Evolutionary conservation across 1,284 basidiomycete species (phyloP).

Genomic region (Malassezia vespertilionis): DNA sequence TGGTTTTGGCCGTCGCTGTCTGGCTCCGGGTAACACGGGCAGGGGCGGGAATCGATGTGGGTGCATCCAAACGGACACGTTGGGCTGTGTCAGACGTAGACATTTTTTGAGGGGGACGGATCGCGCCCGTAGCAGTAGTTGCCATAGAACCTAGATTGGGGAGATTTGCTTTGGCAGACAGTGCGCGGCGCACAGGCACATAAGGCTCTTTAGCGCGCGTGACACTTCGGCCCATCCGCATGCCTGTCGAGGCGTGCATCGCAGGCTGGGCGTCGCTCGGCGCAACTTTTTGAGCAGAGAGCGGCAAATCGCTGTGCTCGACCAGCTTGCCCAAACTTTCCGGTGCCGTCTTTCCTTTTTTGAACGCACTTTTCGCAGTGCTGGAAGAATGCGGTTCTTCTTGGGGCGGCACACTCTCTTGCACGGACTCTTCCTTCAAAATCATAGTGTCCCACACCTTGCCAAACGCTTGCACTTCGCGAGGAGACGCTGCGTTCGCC

Average conservation of each 20-base stretch:
- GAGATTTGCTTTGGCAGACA: conserved; percentile 5
- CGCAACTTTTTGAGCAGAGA: too few relatives aligned
- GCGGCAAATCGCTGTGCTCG: too few relatives aligned
- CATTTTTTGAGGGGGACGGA: background rate
- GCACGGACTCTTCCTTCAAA: background rate
- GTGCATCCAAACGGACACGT: too few relatives aligned
- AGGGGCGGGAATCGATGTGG: too few relatives aligned
- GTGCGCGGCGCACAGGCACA: conserved; percentile 11
- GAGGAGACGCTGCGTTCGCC: background rate
- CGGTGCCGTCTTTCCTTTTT: background rate
- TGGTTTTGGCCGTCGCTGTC: too few relatives aligned
- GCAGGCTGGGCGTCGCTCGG: too few relatives aligned
- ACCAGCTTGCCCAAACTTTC: too few relatives aligned
- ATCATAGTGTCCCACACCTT: background rate
- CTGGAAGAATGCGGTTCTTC: too few relatives aligned
- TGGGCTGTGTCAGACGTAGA: too few relatives aligned
- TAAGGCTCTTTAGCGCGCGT: conserved; percentile 10
- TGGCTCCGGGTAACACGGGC: too few relatives aligned
- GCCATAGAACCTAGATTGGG: conserved; percentile 7
- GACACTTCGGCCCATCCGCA: background rate
- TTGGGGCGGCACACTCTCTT: too few relatives aligned
- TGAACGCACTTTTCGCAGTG: too few relatives aligned
- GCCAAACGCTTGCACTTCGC: conserved; percentile 3
- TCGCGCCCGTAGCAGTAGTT: background rate
- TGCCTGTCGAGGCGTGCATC: background rate